Evolutionary conservation across 2,329 filamentous ascomycete genomes (phyloP), one percentile per base, ranked within the genome.

Genomic region (Fusarium kyushuense): DNA sequence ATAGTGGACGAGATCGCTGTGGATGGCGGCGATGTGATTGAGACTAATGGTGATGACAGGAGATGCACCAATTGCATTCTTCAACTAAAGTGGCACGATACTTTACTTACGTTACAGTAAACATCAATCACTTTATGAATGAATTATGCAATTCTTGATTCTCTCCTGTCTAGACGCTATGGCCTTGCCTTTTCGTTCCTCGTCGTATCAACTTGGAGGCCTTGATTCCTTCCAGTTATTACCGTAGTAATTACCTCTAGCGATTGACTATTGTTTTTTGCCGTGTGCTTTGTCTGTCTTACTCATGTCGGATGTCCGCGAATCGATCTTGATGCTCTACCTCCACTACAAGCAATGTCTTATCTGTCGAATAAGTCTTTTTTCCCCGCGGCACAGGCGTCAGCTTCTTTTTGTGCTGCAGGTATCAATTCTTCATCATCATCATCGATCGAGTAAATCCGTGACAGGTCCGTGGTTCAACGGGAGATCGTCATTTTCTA

Each of bases 261-360:
- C 30, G 45, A 23, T 17, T 10, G 7, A 35, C 33, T 38, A 49
- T 48, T 29, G 51, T 7, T 35, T 17, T 23, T n/a, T 19, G 6
- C 29, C 21, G 21, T 54, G 21, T 48, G 36, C 36, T 40, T 21
- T 40, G 21, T 48, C 21, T 19, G 17, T 6, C 23, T 12, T n/a
- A n/a, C n/a, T n/a, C n/a, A n/a, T n/a, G 16, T 16, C 32, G 14
- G 32, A 33, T n/a, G n/a, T 12, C n/a, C 19, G 30, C 61, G 59
- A 64, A 64, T 64, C 52, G 61, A 64, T 58, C 52, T 46, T 46
- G 52, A 27, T 52, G 29, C 59, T 63, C 45, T 58, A 64, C 61
- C 61, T 64, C 61, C 61, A 64, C 46, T 23, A 58, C 36, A 29
- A 12, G 6, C 33, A 25, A 8, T 5, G 25, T 14, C 32, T 35